Percentiles rank a stretch among this genome's conserved stretches.
phyloP scores from a whole-genome alignment of 176 grass and related monocot species.

The Secale cereale region DNA sequence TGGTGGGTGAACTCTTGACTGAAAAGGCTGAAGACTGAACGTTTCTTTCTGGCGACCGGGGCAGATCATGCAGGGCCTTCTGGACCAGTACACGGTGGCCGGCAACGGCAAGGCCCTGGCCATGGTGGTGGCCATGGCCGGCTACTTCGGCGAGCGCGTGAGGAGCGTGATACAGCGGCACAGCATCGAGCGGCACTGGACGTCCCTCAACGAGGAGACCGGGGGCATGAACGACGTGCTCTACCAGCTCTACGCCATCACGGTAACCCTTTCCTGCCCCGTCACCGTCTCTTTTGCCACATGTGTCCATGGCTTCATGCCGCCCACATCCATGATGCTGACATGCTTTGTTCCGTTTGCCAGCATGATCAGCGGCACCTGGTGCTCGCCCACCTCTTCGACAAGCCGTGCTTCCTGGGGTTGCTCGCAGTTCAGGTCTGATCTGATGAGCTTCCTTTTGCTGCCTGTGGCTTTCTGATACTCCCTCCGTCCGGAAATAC shows the following conservation, averaged over 20 bases:
- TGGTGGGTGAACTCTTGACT: no score
- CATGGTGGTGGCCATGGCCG: slow-evolving; percentile 81
- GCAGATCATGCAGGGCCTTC: slow-evolving; percentile 93
- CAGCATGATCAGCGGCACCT: slow-evolving; percentile 83
- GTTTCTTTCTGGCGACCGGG: neutral
- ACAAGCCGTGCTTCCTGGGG: slow-evolving; percentile 95
- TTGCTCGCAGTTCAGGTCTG: slow-evolving; percentile 83
- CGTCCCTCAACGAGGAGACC: slow-evolving; percentile 94
- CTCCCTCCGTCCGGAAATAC: no score
- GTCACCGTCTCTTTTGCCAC: neutral
- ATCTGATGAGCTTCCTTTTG: neutral
- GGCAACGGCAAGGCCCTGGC: slow-evolving; percentile 55
- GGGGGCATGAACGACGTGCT: slow-evolving; percentile 99
- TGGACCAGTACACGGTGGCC: slow-evolving; percentile 71
- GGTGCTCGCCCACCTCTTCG: slow-evolving; percentile 84
- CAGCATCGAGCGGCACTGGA: slow-evolving; percentile 85
- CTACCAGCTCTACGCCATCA: slow-evolving; percentile 82
- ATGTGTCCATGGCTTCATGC: neutral
- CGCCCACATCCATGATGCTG: neutral
- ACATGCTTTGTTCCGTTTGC: neutral
- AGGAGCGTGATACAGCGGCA: slow-evolving; percentile 60
- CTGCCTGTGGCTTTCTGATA: neutral
- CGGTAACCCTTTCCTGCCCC: slow-evolving; percentile 33
- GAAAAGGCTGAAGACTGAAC: no score
- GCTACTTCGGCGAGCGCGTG: slow-evolving; percentile 75